A percentile compares a stretch with the other conserved stretches of the same genome.
Evolutionary conservation across 2,329 filamentous ascomycete genomes (phyloP).

Genomic region (Monilinia polystroma): DNA sequence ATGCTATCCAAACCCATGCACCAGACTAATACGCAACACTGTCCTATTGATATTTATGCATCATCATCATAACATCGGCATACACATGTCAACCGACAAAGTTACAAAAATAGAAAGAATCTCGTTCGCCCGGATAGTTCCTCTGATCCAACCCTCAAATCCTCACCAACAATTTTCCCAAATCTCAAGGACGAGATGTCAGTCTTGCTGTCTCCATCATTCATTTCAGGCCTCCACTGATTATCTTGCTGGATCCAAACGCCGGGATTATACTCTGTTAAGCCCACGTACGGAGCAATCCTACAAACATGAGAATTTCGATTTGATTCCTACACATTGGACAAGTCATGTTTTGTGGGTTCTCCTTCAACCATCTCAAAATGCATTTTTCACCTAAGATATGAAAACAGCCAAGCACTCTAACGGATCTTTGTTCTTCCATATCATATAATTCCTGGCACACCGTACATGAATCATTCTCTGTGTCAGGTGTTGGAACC

Average conservation of each 20-base stretch:
- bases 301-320: not conserved
- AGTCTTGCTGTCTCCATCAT: not conserved
- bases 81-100: not conserved
- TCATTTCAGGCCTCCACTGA: not conserved
- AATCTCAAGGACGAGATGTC: not conserved
- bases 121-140: not conserved
- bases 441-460: not conserved
- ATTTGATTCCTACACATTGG: not conserved
- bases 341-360: not conserved
- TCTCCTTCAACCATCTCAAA: not conserved
- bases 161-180: not conserved
- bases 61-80: not conserved
- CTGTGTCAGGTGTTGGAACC: not conserved
- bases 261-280: fast-evolving
- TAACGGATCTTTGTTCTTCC: not conserved
- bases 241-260: not conserved
- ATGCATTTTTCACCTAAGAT: not conserved
- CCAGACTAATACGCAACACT: not conserved
- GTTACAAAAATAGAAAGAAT: not conserved
- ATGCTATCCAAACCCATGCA: not conserved
- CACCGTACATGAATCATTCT: not conserved
- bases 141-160: not conserved
- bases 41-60: not conserved
- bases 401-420: not conserved
- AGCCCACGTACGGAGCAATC: fast-evolving